Base-by-base conservation (phyloP, 805 yeast species). In the Komagataella pastoris region DNA sequence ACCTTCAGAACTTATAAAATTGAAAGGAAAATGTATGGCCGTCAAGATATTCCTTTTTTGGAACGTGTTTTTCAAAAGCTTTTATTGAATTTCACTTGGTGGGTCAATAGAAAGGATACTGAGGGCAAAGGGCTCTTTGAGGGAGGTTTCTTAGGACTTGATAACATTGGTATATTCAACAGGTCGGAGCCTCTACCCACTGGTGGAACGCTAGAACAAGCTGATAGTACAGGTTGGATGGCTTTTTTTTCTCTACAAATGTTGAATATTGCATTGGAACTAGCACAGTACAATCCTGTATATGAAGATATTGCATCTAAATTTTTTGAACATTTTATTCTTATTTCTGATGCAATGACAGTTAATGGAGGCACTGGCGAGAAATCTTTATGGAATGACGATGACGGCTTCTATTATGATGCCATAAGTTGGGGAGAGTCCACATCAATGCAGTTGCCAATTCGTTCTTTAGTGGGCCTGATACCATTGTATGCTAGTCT, bases 151-250 rank as follows among this genome's bases (percentile, higher is more conserved):
- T 73, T 89, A 54, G 97, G 97, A 6, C 72, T 89, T 53, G 97
- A 89, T 69, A 89, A 89, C 67, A 89, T 89, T 67, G 96, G 97
- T 57, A 75, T 89, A 55, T 89, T 89, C 71, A 89, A 89, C 66
- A 77, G 97, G 64, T 85, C 95, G 5, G 97, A 89, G 70, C 93
- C 95, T 1, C 72, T 87, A 59, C 97, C 97, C 45, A 87, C 95
- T 1, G 96, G 96, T 45, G 96, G 96, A 49, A 78, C 75, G 44
- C 74, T 89, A 56, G 95, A 88, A 63, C 97, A 89, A 67, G 96
- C 97, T 0, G 97, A 89, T 67, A 85, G 95, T 14, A 90, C 97
- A 8, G 97, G 97, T 24, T 89, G 97, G 97, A 87, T 89, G 93
- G 97, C 96, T 0, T 89, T 91, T 70, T 89, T 84, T 69, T 79